Conservation (phyloP, 495 filamentous ascomycete species). For the Hypoxylon intermedium region DNA sequence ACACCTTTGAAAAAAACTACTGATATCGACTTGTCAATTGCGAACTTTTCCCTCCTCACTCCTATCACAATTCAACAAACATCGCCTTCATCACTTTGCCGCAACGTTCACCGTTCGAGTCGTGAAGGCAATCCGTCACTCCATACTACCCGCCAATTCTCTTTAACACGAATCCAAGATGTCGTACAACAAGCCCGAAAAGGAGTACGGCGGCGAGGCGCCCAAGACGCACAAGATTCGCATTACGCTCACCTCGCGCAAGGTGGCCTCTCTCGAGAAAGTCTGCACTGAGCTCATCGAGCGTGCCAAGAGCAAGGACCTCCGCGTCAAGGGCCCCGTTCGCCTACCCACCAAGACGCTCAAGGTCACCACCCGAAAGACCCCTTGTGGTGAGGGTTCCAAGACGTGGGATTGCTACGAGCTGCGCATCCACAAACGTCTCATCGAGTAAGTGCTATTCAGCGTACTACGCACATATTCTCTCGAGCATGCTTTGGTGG, state of each 20-base stretch:
- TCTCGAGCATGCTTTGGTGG: background rate
- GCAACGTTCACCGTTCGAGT: conserved; percentile 70
- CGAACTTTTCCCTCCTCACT: conserved; percentile 18
- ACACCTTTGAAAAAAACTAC: conserved; percentile 17
- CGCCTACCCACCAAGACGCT: conserved; percentile 98
- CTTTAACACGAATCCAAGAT: conserved; percentile 63
- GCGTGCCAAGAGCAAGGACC: conserved; percentile 97
- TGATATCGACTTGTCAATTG: background rate
- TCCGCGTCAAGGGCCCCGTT: conserved; percentile 98
- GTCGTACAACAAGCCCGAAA: conserved; percentile 96
- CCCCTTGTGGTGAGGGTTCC: conserved; percentile 98
- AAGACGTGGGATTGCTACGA: conserved; percentile 99
- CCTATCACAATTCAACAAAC: conserved; percentile 15
- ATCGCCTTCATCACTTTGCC: conserved; percentile 82
- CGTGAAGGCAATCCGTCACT: conserved; percentile 58
- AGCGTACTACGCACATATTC: background rate
- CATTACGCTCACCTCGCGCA: conserved; percentile 93
- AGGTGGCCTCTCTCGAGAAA: conserved; percentile 95
- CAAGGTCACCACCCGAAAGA: conserved; percentile 86
- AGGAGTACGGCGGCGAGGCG: conserved; percentile 70
- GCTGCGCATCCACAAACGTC: conserved; percentile 99
- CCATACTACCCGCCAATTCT: conserved; percentile 6
- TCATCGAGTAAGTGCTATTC: conserved; percentile 77
- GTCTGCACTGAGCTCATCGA: conserved; percentile 98
- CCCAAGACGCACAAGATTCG: conserved; percentile 95